Base-by-base conservation (phyloP, 768 basidiomycete species). In the Clavulina sp. region DNA sequence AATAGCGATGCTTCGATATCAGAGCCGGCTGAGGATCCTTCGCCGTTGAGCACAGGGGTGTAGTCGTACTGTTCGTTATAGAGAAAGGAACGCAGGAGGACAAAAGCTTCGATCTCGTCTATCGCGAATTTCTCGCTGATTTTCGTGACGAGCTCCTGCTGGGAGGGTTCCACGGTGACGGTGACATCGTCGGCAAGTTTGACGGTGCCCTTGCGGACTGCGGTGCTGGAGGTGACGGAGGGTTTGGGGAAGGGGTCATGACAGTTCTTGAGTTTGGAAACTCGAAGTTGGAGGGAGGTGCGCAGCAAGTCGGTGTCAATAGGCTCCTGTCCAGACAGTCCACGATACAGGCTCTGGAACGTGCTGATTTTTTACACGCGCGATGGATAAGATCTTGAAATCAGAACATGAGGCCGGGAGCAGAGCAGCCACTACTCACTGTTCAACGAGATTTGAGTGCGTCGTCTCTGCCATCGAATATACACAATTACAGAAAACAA, bases 71-170 rank as follows among this genome's bases (percentile, higher is more conserved):
- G 64, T 61, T 80, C 74, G 61, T 87, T 82, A 65, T 81, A 81
- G 5, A 84, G 67, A 60, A 84, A 91, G 0, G 83, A 80, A 9
- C 81, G 77, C 21, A 87, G 67, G 4, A 92, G 71, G 3, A 81
- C 66, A 40, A 83, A 70, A 0, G 86, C 79, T n/a, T 81, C 77
- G 1, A 88, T 69, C 59, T 92, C 77, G 65, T 92, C 86, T 23
- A 93, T 77, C 28, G 75, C 69, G 62, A 87, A 80, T 53, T 71
- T 72, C 40, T 70, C 62, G 65, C 87, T 85, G 57, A 95, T 74
- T 46, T 81, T 77, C 54, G 74, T 67, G 47, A 81, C 71, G 56
- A 77, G 76, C 51, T 80, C 75, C 61, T 81, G 81, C 66, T 82
- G 77, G 33, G 73, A 73, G 34, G 79, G 73, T 56, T 82, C 81